These are phyloP conservation scores for Hygrophorus pudorinus DNA, from an alignment of 768 basidiomycete species.

Conservation along the genomic window DNA sequence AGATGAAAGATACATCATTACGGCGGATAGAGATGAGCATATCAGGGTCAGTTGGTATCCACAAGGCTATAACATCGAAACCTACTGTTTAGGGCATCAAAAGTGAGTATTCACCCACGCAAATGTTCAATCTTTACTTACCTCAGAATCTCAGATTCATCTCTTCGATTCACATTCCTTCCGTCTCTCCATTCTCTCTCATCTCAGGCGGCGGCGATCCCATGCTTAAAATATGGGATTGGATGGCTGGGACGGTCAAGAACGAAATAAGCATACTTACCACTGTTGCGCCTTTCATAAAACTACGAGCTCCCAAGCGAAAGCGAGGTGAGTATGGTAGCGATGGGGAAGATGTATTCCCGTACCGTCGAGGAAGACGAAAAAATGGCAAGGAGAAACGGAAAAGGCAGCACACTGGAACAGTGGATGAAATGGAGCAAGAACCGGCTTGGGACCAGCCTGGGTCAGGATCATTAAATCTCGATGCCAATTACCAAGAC, in stretches of 20 bases:
- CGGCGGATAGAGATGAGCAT: slow-evolving; percentile 93
- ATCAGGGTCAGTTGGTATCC: slow-evolving; percentile 89
- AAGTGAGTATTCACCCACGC: slow-evolving; percentile 38
- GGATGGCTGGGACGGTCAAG: slow-evolving; percentile 50
- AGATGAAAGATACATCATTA: slow-evolving; percentile 70
- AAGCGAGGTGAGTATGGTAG: slow-evolving; percentile 26
- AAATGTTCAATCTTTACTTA: neutral
- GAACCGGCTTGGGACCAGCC: slow-evolving; percentile 18
- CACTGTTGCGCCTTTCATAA: slow-evolving; percentile 39
- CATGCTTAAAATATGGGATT: slow-evolving; percentile 69
- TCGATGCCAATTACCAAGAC: neutral
- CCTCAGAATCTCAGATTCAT: slow-evolving; percentile 49
- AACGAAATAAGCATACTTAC: slow-evolving; percentile 43
- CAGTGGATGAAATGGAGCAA: slow-evolving; percentile 8
- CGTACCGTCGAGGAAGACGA: slow-evolving; percentile 7
- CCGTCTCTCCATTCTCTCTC: slow-evolving; percentile 34
- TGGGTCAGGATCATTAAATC: neutral
- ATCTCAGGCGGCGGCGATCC: slow-evolving; percentile 88
- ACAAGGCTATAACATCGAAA: slow-evolving; percentile 75
- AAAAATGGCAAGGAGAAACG: slow-evolving; percentile 8
- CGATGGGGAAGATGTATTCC: slow-evolving; percentile 17
- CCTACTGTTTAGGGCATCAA: slow-evolving; percentile 76
- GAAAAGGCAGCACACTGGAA: slow-evolving; percentile 13
- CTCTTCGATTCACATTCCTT: slow-evolving; percentile 67
- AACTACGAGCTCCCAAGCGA: slow-evolving; percentile 22